Base-by-base conservation (phyloP, 2,329 filamentous ascomycete species). In the Phaeophleospora eucalypticola region DNA sequence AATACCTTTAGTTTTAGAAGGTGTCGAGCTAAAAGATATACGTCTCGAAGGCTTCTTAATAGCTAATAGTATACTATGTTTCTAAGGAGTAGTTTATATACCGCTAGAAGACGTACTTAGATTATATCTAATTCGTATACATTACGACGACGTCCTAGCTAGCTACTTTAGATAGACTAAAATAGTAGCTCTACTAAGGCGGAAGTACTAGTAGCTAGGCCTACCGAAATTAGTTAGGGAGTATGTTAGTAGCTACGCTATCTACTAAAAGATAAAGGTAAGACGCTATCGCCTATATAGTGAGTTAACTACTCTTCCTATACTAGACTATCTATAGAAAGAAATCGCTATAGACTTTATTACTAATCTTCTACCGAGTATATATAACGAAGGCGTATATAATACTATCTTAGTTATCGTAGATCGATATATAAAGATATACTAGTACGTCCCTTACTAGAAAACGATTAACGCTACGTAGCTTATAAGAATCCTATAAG, bases 371-470 rank as follows among this genome's bases (percentile, higher is more conserved):
- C 40, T 33, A 19, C 21, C 27, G 12, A 21, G 18, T 29, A 40
- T 29, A 32, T 16, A 33, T 27, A 29, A 29, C 8, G 17, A 15
- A 20, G 15, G 20, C 16, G 32, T 36, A 17, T 58, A 51, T 19
- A 27, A 59, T 17, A 18, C 39, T 3, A 53, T 63, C 16, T 46
- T 55, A 24, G 47, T 61, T 20, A 41, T 63, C 19, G 47, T 58
- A 6, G 43, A 58, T 36, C 6, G 52, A n/a, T 54, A 57, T 8
- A 51, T 48, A 6, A 64, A 64, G 35, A 52, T 49, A 40, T 35
- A 38, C 0, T 33, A 49, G 27, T 53, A 50, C 27, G 39, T 57
- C 24, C 33, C 41, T 20, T 29, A 44, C 8, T 32, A 15, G 12
- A 42, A 20, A 10, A 45, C 16, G 39, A 9, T 35, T 14, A 16